Evolutionary conservation across 768 basidiomycete species (phyloP), one percentile per base, ranked within the genome.

Genomic region (Leccinum truebloodii): DNA sequence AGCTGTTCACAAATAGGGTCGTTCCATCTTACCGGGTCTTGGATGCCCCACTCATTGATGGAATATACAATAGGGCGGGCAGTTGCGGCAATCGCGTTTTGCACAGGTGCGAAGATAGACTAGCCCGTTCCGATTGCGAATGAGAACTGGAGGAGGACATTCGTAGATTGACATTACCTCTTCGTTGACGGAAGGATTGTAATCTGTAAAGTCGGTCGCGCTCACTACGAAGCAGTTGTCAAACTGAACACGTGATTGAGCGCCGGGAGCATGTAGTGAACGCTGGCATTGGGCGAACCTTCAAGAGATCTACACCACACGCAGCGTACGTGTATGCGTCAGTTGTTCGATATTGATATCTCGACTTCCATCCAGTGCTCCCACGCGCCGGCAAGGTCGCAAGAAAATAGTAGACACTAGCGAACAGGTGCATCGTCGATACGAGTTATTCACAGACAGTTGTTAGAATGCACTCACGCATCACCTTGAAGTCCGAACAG

Each of bases 41-140:
- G 81, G 22, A 81, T 77, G 30, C 82, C 82, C 77, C 77, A 79
- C 60, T 78, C 79, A 54, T 82, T 82, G 20, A 83, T 76, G 7
- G 81, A 80, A 62, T 80, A 85, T 2, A 82, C 74, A 48, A 84
- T 78, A 4, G 35, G 3, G 7, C 49, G 52, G 13, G 49, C 52
- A 3, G 41, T 48, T 4, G 24, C 18, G 16, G 13, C 28, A 10
- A 65, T 61, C 24, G 59, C 64, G 18, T 65, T 52, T 28, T 56
- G 55, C 64, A 63, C 59, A 35, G 5, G 24, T 4, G 18, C 20
- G 51, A 51, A 63, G n/a, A n/a, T 10, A n/a, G 41, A 49, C 49
- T 16, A 6, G 30, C 16, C 64, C 55, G 9, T 24, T 8, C 44
- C 20, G 14, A 16, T 3, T 13, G 49, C 14, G 18, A 3, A 14